A percentile compares a stretch with the other conserved stretches of the same genome.
phyloP scores from a whole-genome alignment of 2,329 filamentous ascomycete species.

The Drechslera avenae region DNA sequence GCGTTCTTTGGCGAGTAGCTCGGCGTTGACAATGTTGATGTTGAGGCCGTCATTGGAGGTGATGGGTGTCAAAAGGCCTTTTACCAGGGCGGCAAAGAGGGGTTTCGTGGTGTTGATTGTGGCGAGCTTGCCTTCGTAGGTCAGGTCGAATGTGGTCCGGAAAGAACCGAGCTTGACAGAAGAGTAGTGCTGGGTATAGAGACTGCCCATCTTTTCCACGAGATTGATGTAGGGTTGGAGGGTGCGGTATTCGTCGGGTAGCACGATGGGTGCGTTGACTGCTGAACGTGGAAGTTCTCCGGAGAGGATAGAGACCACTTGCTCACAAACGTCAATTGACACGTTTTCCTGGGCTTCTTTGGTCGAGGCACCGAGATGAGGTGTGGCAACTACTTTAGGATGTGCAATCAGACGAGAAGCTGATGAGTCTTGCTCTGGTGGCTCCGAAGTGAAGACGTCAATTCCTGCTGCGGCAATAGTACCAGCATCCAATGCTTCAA shows the following conservation, averaged over 20 bases:
- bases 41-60: conserved; percentile 68
- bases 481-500: conserved; percentile 71
- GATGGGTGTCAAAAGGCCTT: conserved; percentile 73
- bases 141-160: conserved; percentile 73
- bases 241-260: conserved; percentile 79
- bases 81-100: conserved; percentile 77
- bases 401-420: conserved; percentile 70
- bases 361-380: conserved; percentile 79
- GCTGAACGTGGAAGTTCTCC: conserved; percentile 76
- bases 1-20: conserved; percentile 74
- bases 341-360: conserved; percentile 85
- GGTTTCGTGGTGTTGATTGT: conserved; percentile 75
- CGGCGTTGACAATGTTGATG: conserved; percentile 84
- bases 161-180: conserved; percentile 51
- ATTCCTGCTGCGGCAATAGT: conserved; percentile 77
- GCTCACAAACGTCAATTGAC: conserved; percentile 79
- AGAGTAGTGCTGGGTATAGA: conserved; percentile 78
- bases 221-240: conserved; percentile 77
- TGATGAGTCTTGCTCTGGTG: conserved; percentile 63
- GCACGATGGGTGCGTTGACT: conserved; percentile 80
- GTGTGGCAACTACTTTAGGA: conserved; percentile 75
- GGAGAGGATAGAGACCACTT: conserved; percentile 73
- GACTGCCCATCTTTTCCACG: conserved; percentile 76
- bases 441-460: conserved; percentile 80
- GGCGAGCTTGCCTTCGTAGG: conserved; percentile 77